These are phyloP conservation scores for Fraxinus albicans DNA, from an alignment of 305 asterid species.

Conservation along the genomic window DNA sequence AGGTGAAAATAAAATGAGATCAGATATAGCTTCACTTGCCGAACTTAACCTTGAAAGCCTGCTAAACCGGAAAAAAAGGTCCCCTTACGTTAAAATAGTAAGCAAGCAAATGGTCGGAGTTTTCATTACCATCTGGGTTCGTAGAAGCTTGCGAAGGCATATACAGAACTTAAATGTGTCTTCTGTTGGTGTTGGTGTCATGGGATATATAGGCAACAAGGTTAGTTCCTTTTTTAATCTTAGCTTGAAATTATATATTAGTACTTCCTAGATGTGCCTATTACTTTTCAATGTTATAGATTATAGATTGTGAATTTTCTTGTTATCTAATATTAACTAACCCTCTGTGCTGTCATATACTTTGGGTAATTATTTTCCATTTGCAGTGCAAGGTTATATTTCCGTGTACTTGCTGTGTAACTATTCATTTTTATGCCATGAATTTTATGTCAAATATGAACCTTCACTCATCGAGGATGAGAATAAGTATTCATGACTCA, in stretches of 20 bases:
- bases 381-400: background rate
- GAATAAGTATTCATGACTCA: background rate
- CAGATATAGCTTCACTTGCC: conserved; percentile 48
- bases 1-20: conserved; percentile 31
- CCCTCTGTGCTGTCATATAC: background rate
- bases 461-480: background rate
- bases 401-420: background rate
- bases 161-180: conserved; percentile 82
- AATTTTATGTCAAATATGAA: background rate
- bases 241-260: background rate
- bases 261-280: background rate
- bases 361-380: background rate
- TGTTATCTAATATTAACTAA: background rate
- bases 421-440: background rate
- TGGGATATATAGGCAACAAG: conserved; percentile 99
- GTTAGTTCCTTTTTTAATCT: conserved; percentile 43
- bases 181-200: conserved; percentile 93
- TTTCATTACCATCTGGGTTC: conserved; percentile 84
- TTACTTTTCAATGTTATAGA: background rate
- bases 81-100: conserved; percentile 72
- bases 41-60: conserved; percentile 71
- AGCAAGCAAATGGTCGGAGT: conserved; percentile 99
- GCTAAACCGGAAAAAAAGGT: conserved; percentile 73
- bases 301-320: background rate
- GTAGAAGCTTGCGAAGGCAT: conserved; percentile 76